Evolutionary conservation across 495 filamentous ascomycete genomes (phyloP).

Genomic region (Penicillium paradoxum): DNA sequence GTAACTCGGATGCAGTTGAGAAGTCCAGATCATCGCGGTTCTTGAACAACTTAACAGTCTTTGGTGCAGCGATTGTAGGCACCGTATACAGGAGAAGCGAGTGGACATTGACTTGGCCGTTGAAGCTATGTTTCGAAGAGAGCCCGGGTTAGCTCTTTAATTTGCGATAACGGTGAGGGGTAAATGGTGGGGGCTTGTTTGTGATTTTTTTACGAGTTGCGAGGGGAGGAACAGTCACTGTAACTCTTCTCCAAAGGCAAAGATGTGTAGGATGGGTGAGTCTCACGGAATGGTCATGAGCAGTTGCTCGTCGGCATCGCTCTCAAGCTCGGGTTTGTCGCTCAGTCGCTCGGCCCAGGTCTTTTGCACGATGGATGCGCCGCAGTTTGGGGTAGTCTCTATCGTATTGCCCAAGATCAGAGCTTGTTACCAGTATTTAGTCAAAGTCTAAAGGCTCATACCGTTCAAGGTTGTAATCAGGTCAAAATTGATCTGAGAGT

Average conservation of each 20-base stretch:
- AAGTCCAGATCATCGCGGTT: conserved; percentile 90
- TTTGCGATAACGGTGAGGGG: conserved; percentile 20
- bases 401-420: conserved; percentile 2
- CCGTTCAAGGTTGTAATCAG: conserved; percentile 80
- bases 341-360: conserved; percentile 78
- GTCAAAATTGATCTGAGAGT: conserved; percentile 87
- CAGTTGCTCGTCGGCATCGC: conserved; percentile 89
- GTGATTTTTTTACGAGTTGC: neutral
- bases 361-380: conserved; percentile 76
- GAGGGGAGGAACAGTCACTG: neutral
- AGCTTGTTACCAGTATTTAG: neutral
- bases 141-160: conserved; percentile 5
- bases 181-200: conserved; percentile 16
- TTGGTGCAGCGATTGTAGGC: conserved; percentile 63
- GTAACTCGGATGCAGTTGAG: conserved; percentile 58
- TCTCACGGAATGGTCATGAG: conserved; percentile 86
- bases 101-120: conserved; percentile 87
- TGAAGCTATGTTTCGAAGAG: conserved; percentile 69
- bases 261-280: neutral
- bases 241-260: neutral
- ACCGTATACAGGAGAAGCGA: conserved; percentile 79
- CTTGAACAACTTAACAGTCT: conserved; percentile 74
- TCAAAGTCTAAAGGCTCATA: conserved; percentile 4
- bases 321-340: conserved; percentile 66
- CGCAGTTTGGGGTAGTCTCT: conserved; percentile 60